Percentiles rank a stretch among this genome's conserved stretches.
These are phyloP conservation scores for Quercus phellos DNA, from an alignment of 331 rosid genomes.

Conservation along the genomic window DNA sequence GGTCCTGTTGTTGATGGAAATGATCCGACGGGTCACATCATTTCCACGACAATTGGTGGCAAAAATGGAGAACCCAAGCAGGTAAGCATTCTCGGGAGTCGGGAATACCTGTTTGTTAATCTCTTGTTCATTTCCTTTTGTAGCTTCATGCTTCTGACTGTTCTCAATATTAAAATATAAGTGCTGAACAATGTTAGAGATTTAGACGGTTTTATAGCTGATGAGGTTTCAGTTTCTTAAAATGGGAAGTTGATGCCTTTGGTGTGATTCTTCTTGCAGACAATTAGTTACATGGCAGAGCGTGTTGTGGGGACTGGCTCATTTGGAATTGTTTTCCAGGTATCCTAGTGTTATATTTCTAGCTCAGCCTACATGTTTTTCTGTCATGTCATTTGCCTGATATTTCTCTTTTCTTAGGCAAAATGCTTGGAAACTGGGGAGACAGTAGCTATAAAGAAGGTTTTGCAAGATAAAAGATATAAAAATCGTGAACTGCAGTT, in stretches of 20 bases:
- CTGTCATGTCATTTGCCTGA: neutral
- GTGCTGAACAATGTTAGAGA: neutral
- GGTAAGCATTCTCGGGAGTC: conserved; percentile 35
- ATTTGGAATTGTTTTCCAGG: conserved; percentile 97
- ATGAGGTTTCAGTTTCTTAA: neutral
- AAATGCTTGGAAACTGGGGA: conserved; percentile 96
- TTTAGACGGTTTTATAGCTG: conserved; percentile 1
- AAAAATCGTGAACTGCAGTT: conserved; percentile 90
- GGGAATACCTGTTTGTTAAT: neutral
- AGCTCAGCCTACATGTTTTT: neutral
- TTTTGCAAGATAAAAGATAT: conserved; percentile 83
- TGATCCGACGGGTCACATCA: conserved; percentile 92
- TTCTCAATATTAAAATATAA: neutral
- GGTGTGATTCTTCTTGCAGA: conserved; percentile 48
- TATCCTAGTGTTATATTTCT: conserved; percentile 16
- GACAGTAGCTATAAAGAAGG: conserved; percentile 91
- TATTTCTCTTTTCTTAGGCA: conserved; percentile 48
- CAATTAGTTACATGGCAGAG: conserved; percentile 98
- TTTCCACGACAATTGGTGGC: conserved; percentile 94
- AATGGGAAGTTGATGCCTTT: conserved; percentile 25
- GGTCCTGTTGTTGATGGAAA: conserved; percentile 74
- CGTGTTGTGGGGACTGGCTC: conserved; percentile 96
- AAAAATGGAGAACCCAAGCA: conserved; percentile 97
- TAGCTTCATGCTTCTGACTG: neutral
- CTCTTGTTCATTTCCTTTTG: neutral